A percentile compares a stretch with the other conserved stretches of the same genome.
These are phyloP conservation scores for Cynanchum wilfordii DNA, from an alignment of 257 asterid genomes.

Conservation along the genomic window DNA sequence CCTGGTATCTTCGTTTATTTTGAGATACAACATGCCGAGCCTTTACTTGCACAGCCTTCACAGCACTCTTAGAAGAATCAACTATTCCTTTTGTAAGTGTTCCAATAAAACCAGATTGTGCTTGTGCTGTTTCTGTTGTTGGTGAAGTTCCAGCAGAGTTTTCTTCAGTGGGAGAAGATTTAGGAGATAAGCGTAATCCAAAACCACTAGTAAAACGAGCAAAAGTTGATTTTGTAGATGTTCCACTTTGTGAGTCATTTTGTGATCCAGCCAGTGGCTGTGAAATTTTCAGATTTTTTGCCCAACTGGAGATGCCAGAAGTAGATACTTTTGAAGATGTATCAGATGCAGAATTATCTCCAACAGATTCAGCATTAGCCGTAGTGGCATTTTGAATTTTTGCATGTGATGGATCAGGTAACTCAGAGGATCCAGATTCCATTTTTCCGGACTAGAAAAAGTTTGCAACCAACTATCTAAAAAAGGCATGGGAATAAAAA, in stretches of 20 bases:
- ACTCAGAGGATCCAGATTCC: slow-evolving; percentile 53
- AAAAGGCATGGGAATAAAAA: background rate
- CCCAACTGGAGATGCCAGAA: slow-evolving; percentile 90
- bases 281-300: slow-evolving; percentile 77
- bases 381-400: slow-evolving; percentile 28
- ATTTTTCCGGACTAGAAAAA: slow-evolving; percentile 27
- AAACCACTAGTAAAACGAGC: slow-evolving; percentile 76
- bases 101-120: slow-evolving; percentile 69
- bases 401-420: slow-evolving; percentile 31
- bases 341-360: slow-evolving; percentile 38
- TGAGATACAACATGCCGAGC: slow-evolving; percentile 99
- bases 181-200: slow-evolving; percentile 73
- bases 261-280: slow-evolving; percentile 71
- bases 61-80: slow-evolving; percentile 90
- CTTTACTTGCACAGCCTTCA: slow-evolving; percentile 93
- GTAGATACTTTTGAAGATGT: slow-evolving; percentile 58
- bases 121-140: slow-evolving; percentile 44
- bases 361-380: slow-evolving; percentile 38
- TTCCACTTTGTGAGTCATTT: slow-evolving; percentile 62
- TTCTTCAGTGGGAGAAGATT: slow-evolving; percentile 63
- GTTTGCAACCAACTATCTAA: background rate
- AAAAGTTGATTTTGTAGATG: slow-evolving; percentile 58
- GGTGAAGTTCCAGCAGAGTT: slow-evolving; percentile 56
- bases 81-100: slow-evolving; percentile 87
- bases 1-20: slow-evolving; percentile 99